Evolutionary conservation across 805 yeast species (phyloP), one percentile per base, ranked within the genome.

Genomic region (Myxozyma sirexii): DNA sequence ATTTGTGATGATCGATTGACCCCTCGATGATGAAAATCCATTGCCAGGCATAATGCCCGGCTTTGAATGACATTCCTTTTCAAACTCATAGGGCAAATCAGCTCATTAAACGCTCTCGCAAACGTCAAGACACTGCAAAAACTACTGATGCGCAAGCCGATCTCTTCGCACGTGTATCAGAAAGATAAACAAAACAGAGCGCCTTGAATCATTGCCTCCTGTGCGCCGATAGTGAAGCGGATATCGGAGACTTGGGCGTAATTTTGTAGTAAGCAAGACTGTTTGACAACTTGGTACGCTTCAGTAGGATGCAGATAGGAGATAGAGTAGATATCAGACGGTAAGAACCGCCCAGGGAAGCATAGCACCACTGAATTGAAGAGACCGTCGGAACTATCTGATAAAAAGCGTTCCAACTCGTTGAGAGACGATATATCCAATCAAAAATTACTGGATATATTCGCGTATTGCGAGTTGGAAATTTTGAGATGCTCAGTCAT

Each of bases 1-100:
- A 10, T 33, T 33, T 33, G 12, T 13, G 33, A 7, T 10, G 33
- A 29, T 29, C 6, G 33, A n/a, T 37, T n/a, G n/a, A 37, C 41
- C 87, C 87, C 68, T 82, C 85, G 45, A 82, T 78, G 48, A 81
- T 74, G 64, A 82, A 82, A 41, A 82, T 76, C 80, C 82, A 82
- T 68, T 82, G 74, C 86, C 86, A 82, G 12, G 79, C 74, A 52
- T 76, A 70, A 31, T 78, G 65, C 10, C 82, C 81, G 17, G 72
- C 70, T 26, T 47, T 56, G 15, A 78, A 77, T 53, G 77, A 77
- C 73, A 77, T 69, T 74, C 72, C 33, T 79, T 71, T 41, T 80
- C 71, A 49, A 82, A 80, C 35, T 83, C 85, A 26, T 81, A 80
- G 15, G 83, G n/a, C n/a, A 83, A 56, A 82, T 79, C 56, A 82